phyloP scores from a whole-genome alignment of 768 basidiomycete genomes.

The Termitomyces sp. region DNA sequence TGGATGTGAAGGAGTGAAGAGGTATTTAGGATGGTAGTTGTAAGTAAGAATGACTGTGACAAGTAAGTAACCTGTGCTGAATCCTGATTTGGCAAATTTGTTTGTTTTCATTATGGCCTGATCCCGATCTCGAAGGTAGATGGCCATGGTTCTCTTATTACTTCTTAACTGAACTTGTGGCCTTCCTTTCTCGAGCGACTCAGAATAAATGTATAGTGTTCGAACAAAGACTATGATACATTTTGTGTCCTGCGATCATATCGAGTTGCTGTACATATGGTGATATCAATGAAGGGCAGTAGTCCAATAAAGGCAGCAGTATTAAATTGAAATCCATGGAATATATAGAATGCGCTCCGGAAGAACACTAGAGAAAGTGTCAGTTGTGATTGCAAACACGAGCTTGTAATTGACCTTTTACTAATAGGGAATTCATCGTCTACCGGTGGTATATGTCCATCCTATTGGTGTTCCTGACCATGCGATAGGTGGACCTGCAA shows the following conservation, averaged over 20 bases:
- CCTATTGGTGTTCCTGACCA: conserved; percentile 45
- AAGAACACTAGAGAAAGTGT: not conserved
- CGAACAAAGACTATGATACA: too few relatives aligned
- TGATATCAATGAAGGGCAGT: too few relatives aligned
- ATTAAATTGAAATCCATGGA: too few relatives aligned
- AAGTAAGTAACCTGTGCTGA: not conserved
- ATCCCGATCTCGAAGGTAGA: too few relatives aligned
- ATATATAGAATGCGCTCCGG: too few relatives aligned
- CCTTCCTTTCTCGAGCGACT: not conserved
- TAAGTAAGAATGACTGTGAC: not conserved
- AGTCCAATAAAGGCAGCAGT: too few relatives aligned
- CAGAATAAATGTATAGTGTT: too few relatives aligned
- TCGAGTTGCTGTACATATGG: not conserved
- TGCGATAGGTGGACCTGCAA: conserved; percentile 60
- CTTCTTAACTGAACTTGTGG: too few relatives aligned
- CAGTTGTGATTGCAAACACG: not conserved
- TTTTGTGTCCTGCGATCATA: too few relatives aligned
- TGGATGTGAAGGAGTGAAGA: conserved; percentile 13
- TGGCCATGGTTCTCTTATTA: not conserved
- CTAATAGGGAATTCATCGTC: not conserved
- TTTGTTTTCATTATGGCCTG: not conserved
- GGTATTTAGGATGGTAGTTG: not conserved
- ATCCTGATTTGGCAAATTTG: not conserved
- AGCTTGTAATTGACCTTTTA: too few relatives aligned
- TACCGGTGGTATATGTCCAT: conserved; percentile 25